Evolutionary conservation across 345 rosid species (phyloP), one percentile per base, ranked within the genome.

Genomic region (Citrus mangshanensis): DNA sequence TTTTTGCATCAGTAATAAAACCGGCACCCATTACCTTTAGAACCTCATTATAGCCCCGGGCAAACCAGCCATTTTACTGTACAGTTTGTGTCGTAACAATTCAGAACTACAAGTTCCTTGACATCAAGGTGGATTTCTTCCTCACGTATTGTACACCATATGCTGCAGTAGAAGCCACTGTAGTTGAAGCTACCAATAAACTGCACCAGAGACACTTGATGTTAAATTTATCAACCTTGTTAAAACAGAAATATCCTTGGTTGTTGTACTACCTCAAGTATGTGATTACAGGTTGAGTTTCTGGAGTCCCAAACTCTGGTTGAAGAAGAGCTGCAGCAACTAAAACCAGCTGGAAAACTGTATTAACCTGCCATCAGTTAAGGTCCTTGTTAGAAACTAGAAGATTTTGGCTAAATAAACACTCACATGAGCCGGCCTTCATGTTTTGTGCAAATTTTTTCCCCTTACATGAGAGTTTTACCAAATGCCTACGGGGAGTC

Each of bases 301-400:
- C 93, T 38, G 55, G 55, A 19, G 86, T 89, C 79, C 98, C 97
- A 71, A 88, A 91, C 78, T 93, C 97, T 2, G 97, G 98, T 77
- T 96, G 97, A 68, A 96, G 92, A n/a, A 94, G 86, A 54, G 99
- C 98, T 3, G 87, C 93, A 30, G 97, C 97, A 49, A 96, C 97
- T 79, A 96, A 86, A 68, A 86, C 85, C 85, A 96, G 77, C 80
- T 94, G 98, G 88, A 96, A 84, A 79, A 96, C 97, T 10, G 99
- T 96, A 86, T 96, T 96, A 37, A 96, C 97, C 99, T 94, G 89
- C 67, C 30, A 73, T 77, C 60, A 9, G 61, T 46, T 67, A 63
- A 67, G 62, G 35, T 56, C 32, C 55, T 42, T 61, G 28, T 74
- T 25, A 67, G 64, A 75, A 6, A 65, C 16, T 49, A 54, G 4